A percentile compares a stretch with the other conserved stretches of the same genome.
phyloP scores from a whole-genome alignment of 2,329 filamentous ascomycete genomes.

The Cladophialophora chaetospira region DNA sequence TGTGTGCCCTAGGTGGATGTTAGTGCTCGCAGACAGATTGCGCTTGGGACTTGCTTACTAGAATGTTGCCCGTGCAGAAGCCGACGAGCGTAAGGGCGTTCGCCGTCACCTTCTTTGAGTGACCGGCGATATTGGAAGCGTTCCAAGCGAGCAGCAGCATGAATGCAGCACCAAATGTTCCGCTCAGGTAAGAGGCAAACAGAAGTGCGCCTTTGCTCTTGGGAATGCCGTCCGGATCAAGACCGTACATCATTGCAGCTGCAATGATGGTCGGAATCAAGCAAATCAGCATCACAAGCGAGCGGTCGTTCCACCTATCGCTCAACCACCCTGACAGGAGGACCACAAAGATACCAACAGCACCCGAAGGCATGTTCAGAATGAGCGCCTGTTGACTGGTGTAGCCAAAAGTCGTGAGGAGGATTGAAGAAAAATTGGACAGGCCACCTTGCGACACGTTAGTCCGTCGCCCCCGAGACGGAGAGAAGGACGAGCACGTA shows the following conservation, averaged over 20 bases:
- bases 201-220: constrained; percentile 46
- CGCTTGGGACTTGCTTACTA: constrained; percentile 23
- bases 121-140: constrained; percentile 50
- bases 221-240: constrained; percentile 37
- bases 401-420: constrained; percentile 50
- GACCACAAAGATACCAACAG: constrained; percentile 47
- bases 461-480: background rate
- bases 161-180: constrained; percentile 47
- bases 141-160: constrained; percentile 52
- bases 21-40: background rate
- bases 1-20: constrained; percentile 38
- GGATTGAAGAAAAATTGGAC: constrained; percentile 49
- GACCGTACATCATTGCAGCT: constrained; percentile 38
- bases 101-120: constrained; percentile 47
- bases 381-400: constrained; percentile 48
- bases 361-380: constrained; percentile 49
- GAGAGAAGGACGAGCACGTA: background rate
- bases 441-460: constrained; percentile 33
- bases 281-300: constrained; percentile 46
- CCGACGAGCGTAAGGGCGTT: constrained; percentile 46
- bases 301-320: constrained; percentile 45
- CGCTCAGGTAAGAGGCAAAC: constrained; percentile 49
- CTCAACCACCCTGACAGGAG: constrained; percentile 46
- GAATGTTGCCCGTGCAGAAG: constrained; percentile 48
- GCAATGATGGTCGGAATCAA: constrained; percentile 52